Evolutionary conservation across 2,329 filamentous ascomycete species (phyloP), one percentile per base, ranked within the genome.

Genomic region (Didymella exigua): DNA sequence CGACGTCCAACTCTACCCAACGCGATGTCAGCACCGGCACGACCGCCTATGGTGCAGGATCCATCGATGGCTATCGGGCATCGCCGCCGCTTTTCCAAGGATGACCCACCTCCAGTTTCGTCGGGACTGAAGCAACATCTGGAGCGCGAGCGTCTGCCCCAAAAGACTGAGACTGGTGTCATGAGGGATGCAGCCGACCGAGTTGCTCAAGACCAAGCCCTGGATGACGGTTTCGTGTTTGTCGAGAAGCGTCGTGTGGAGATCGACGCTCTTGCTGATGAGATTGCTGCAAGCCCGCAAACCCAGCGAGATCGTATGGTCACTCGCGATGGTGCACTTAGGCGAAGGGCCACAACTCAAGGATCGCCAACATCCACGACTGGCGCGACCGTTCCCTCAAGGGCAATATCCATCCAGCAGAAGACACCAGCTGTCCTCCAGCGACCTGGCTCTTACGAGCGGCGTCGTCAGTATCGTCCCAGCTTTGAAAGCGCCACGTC

Each of bases 181-280:
- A 58, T 75, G 56, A 73, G 76, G 29, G 78, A 79, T 45, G 82
- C 82, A 44, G 80, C 81, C 34, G 86, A 89, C 61, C 82, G 83
- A 40, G 89, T 88, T 3, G 91, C 90, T 2, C 90, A 96, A 66
- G 93, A 98, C 61, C 87, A 96, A 43, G 90, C 90, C 1, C 89
- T 96, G 65, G 93, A 96, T 71, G 86, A 93, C 61, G 95, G 98
- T 62, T 99, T 98, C 67, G 93, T 99, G 18, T 82, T 98, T 23
- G 91, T 99, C 11, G 95, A 99, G 78, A 96, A 97, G 79, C 87
- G 89, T 61, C 89, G 92, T 18, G 93, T 99, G 10, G 93, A 98
- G 74, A 93, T 99, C 45, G 98, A 99, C 73, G 95, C 95, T 2
- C 89, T 99, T 68, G 95, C 95, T 19, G 95, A 99, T 75, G 93